Evolutionary conservation across 2,329 filamentous ascomycete species (phyloP).

Genomic region (Parafenestella ontariensis): DNA sequence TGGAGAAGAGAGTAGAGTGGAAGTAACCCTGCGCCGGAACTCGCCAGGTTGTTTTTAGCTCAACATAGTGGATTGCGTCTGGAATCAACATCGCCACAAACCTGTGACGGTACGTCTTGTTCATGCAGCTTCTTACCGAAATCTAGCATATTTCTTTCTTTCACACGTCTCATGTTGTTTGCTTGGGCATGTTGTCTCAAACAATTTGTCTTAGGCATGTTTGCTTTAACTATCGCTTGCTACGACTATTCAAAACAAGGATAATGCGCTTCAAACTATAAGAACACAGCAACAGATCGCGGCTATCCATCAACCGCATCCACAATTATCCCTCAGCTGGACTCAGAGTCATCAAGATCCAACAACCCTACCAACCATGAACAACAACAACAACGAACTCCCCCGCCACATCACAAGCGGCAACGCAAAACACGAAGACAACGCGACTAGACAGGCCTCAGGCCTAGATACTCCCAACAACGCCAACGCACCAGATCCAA

Average conservation of each 20-base stretch:
- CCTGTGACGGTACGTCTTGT: not conserved
- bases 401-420: too few relatives aligned
- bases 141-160: not conserved
- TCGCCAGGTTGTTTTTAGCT: not conserved
- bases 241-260: not conserved
- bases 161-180: not conserved
- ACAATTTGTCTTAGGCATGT: too few relatives aligned
- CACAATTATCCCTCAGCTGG: too few relatives aligned
- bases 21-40: not conserved
- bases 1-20: not conserved
- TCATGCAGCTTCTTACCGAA: not conserved
- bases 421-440: too few relatives aligned
- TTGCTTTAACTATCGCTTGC: not conserved
- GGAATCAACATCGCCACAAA: not conserved
- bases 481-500: too few relatives aligned
- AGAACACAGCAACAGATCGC: not conserved
- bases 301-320: not conserved
- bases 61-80: not conserved
- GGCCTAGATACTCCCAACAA: too few relatives aligned
- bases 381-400: too few relatives aligned
- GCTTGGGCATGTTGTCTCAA: not conserved
- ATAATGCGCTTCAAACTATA: not conserved
- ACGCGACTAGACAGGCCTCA: too few relatives aligned
- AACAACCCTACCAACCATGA: too few relatives aligned
- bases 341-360: too few relatives aligned